phyloP scores from a whole-genome alignment of 2,329 filamentous ascomycete genomes.

The Calonectria naviculata region DNA sequence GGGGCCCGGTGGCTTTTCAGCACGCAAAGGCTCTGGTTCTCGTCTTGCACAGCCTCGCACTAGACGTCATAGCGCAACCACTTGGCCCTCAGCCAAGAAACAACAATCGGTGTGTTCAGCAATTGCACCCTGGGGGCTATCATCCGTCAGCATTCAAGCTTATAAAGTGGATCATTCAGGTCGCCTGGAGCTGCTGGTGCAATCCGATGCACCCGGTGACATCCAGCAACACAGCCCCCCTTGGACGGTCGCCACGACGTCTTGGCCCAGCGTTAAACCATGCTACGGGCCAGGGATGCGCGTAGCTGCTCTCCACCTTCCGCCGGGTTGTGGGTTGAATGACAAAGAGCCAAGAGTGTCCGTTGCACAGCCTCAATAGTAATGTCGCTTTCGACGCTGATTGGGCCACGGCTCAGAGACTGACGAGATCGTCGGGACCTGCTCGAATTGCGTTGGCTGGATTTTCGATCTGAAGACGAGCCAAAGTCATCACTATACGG shows the following conservation, averaged over 20 bases:
- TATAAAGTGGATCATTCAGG: background rate
- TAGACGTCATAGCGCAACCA: background rate
- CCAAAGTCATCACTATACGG: background rate
- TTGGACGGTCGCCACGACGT: background rate
- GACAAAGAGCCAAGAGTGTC: background rate
- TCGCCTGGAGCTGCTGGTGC: background rate
- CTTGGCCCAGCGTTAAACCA: background rate
- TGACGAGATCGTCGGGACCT: background rate
- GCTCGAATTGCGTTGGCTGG: background rate
- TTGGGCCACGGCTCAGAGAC: background rate
- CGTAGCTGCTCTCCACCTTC: background rate
- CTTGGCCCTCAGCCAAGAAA: background rate
- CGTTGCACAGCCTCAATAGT: slow-evolving; percentile 1
- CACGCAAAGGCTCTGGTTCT: background rate
- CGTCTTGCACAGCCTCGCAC: background rate
- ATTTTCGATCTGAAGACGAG: background rate
- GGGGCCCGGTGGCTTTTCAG: background rate
- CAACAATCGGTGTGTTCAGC: background rate
- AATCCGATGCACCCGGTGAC: background rate
- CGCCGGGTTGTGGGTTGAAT: background rate
- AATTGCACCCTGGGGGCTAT: background rate
- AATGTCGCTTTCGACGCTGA: background rate
- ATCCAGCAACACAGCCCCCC: background rate
- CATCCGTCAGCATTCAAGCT: slow-evolving; percentile 2
- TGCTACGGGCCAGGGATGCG: background rate